A percentile compares a stretch with the other conserved stretches of the same genome.
These are phyloP conservation scores for Globisporangium apiculatum DNA, from an alignment of 352 stramenopile genomes.

Conservation along the genomic window DNA sequence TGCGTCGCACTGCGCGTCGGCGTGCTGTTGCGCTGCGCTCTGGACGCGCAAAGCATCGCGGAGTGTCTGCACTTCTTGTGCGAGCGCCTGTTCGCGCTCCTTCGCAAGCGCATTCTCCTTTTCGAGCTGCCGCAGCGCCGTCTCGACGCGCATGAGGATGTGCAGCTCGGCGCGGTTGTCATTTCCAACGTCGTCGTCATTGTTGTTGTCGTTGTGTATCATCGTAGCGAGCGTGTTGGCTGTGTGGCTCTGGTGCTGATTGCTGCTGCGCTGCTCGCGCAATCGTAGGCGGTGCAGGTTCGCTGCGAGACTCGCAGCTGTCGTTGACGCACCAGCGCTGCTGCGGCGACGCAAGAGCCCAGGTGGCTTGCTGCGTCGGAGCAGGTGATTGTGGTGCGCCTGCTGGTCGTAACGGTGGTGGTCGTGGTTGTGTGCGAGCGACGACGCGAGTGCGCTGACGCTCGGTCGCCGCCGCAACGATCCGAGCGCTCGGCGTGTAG, in stretches of 20 bases:
- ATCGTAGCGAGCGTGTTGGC: neutral
- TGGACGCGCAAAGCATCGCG: conserved; percentile 44
- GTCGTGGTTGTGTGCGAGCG: neutral
- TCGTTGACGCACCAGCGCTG: neutral
- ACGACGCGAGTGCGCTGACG: neutral
- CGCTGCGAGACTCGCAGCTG: conserved; percentile 3
- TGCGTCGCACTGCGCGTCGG: conserved; percentile 33
- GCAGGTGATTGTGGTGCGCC: neutral
- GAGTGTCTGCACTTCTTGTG: conserved; percentile 46
- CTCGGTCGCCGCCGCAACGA: conserved; percentile 1
- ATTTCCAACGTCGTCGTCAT: conserved; percentile 12
- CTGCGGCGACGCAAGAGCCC: neutral
- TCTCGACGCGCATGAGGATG: conserved; percentile 67
- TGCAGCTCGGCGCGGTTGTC: conserved; percentile 34
- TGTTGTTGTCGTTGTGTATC: conserved; percentile 1
- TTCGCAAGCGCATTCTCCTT: conserved; percentile 50
- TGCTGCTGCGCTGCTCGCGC: neutral
- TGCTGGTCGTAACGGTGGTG: neutral
- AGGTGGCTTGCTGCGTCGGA: neutral
- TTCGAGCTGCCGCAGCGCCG: conserved; percentile 61
- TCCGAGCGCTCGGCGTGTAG: neutral
- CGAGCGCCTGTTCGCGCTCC: conserved; percentile 38
- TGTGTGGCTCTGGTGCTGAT: neutral
- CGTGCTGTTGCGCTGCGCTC: conserved; percentile 49
- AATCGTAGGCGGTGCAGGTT: conserved; percentile 10